Conservation (phyloP, 192 early-diverging fungal species). For the Phlyctochytrium bullatum region DNA sequence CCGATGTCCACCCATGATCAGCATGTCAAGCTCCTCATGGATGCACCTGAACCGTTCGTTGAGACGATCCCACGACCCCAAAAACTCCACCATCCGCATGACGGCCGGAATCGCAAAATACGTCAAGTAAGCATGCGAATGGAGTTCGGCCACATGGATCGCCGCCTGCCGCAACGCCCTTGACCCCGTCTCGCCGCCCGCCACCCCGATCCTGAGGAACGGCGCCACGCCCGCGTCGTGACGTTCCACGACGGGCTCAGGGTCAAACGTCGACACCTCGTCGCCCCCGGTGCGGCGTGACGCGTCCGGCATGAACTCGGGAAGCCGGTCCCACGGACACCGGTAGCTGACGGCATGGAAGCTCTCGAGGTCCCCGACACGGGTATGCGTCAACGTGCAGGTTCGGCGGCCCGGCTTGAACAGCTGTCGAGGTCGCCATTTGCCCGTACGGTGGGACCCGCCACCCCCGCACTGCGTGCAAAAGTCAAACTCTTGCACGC, state of each 20-base stretch:
- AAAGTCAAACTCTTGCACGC: neutral
- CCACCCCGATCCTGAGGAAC: neutral
- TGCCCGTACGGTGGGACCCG: conserved; percentile 29
- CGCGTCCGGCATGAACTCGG: conserved; percentile 2
- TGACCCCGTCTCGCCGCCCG: neutral
- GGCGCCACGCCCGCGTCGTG: neutral
- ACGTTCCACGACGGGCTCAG: neutral
- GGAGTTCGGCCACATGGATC: neutral
- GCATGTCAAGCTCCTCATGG: conserved; percentile 1
- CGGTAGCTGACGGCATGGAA: conserved; percentile 5
- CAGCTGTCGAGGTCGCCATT: conserved; percentile 38
- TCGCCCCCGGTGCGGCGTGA: too few species aligned
- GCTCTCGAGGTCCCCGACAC: conserved; percentile 13
- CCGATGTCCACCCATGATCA: neutral
- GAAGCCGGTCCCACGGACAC: neutral
- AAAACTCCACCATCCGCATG: neutral
- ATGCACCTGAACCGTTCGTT: neutral
- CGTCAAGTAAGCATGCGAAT: neutral
- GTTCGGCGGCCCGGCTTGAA: conserved; percentile 27
- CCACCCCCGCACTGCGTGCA: conserved; percentile 29
- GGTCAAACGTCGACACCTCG: neutral
- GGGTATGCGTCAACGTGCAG: conserved; percentile 25
- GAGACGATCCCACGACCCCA: neutral
- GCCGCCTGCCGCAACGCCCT: neutral
- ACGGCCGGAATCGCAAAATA: neutral